Conservation (phyloP, 331 rosid genomes). For the Malus hybrid region DNA sequence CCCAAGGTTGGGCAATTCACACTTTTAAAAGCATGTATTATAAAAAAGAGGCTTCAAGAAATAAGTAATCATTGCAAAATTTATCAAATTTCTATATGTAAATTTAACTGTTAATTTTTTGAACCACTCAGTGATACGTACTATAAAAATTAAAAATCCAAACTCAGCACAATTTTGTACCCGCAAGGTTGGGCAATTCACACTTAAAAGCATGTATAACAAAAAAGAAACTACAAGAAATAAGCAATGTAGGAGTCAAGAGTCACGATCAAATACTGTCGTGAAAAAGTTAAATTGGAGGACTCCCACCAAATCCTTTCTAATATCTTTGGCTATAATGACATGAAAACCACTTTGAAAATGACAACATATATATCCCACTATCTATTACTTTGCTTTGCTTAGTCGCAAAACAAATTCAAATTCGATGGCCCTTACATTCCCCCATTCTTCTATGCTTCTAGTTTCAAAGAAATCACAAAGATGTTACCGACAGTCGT, state of each 20-base stretch:
- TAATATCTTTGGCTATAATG: constrained; percentile 27
- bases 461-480: neutral
- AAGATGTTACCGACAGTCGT: neutral
- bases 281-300: constrained; percentile 30
- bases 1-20: neutral
- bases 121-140: too few relatives aligned
- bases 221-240: neutral
- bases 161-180: neutral
- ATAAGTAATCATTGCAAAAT: neutral
- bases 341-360: constrained; percentile 24
- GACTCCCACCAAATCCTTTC: constrained; percentile 36
- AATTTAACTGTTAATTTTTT: too few relatives aligned
- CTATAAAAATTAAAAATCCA: neutral
- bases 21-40: neutral
- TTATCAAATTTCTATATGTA: too few relatives aligned
- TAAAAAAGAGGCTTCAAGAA: neutral
- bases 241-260: neutral
- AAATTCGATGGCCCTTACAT: neutral
- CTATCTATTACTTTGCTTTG: neutral
- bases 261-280: constrained; percentile 17
- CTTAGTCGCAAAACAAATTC: neutral
- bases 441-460: neutral
- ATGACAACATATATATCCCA: constrained; percentile 10
- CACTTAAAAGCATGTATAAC: neutral
- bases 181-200: neutral